Percentiles rank a stretch among this genome's conserved stretches.
Conservation (phyloP, 2,329 filamentous ascomycete genomes). For the Epichloe gansuensis region DNA sequence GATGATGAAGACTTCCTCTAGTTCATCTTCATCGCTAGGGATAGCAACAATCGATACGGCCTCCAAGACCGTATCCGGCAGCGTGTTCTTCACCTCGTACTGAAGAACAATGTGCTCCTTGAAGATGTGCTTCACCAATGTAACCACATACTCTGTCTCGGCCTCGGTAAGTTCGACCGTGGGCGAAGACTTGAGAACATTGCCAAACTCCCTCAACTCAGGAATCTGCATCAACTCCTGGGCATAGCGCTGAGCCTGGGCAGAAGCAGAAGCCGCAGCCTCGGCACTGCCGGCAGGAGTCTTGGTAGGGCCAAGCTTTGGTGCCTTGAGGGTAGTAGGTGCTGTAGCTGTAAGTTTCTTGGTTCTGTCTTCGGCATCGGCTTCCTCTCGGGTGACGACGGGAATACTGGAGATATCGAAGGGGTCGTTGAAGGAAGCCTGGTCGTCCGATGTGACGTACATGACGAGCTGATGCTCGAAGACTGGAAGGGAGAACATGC, state of each 20-base stretch:
- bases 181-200: constrained; percentile 79
- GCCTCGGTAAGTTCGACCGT: constrained; percentile 86
- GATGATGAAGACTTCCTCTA: constrained; percentile 88
- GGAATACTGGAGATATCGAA: constrained; percentile 90
- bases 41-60: constrained; percentile 75
- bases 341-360: constrained; percentile 93
- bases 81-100: constrained; percentile 95
- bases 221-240: constrained; percentile 79
- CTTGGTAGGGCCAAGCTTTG: constrained; percentile 68
- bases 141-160: constrained; percentile 94
- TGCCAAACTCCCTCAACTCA: constrained; percentile 81
- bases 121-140: constrained; percentile 92
- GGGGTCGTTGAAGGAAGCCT: constrained; percentile 66
- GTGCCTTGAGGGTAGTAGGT: constrained; percentile 87
- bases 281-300: constrained; percentile 56
- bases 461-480: constrained; percentile 96
- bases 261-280: constrained; percentile 61
- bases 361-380: constrained; percentile 86
- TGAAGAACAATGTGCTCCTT: constrained; percentile 93
- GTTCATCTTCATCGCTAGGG: constrained; percentile 67
- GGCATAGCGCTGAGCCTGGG: constrained; percentile 76
- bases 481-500: constrained; percentile 84
- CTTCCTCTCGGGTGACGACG: constrained; percentile 88
- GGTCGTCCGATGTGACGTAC: constrained; percentile 90
- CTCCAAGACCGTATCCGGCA: constrained; percentile 80